phyloP scores from a whole-genome alignment of 768 basidiomycete species.

The Pisolithus marmoratus region DNA sequence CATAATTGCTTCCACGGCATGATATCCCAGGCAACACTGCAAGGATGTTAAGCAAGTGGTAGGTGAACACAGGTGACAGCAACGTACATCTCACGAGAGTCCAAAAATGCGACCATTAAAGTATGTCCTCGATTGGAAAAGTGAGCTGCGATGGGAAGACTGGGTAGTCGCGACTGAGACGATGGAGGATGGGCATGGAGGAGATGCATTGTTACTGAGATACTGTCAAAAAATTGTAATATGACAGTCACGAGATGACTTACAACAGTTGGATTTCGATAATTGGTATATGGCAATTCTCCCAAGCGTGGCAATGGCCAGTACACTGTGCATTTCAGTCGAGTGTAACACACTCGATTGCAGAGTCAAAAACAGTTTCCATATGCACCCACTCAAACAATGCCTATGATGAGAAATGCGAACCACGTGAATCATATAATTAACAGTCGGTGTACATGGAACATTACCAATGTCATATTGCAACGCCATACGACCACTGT shows the following conservation, averaged over 20 bases:
- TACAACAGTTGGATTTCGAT: background rate
- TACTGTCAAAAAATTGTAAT: background rate
- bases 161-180: background rate
- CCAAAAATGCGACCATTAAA: background rate
- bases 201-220: background rate
- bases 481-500: constrained; percentile 1
- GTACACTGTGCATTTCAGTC: background rate
- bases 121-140: background rate
- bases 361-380: background rate
- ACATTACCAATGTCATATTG: background rate
- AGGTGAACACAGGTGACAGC: background rate
- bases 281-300: background rate
- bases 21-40: constrained; percentile 1
- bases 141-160: background rate
- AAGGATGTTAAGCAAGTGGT: background rate
- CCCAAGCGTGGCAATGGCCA: background rate
- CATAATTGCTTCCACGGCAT: background rate
- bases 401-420: background rate
- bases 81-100: constrained; percentile 1
- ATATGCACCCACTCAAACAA: background rate
- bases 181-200: background rate
- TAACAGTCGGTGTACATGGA: background rate
- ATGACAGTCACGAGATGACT: background rate
- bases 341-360: background rate
- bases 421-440: background rate